phyloP scores from a whole-genome alignment of 306 rosid species.

The Gleditsia sinensis region DNA sequence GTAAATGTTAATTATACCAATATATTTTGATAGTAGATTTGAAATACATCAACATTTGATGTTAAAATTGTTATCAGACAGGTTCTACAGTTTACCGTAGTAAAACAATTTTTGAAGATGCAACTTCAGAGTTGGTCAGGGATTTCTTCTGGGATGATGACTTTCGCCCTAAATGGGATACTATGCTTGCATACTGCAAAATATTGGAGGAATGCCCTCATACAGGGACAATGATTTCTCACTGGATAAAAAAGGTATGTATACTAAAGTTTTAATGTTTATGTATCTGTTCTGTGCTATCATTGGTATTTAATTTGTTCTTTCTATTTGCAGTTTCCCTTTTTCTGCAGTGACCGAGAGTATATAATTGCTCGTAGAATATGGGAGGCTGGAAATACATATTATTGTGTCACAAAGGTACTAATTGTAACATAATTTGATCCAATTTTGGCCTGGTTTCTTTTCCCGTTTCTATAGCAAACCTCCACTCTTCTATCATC shows the following conservation, averaged over 20 bases:
- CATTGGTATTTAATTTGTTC: constrained; percentile 29
- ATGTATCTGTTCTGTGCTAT: not conserved
- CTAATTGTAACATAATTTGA: constrained; percentile 12
- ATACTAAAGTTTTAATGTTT: constrained; percentile 21
- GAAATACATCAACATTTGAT: not conserved
- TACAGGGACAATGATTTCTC: constrained; percentile 74
- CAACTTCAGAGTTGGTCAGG: constrained; percentile 90
- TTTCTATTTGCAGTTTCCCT: constrained; percentile 75
- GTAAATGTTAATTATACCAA: no score
- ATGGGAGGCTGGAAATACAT: constrained; percentile 90
- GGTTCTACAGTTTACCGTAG: constrained; percentile 85
- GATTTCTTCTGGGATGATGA: constrained; percentile 99
- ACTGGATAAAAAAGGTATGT: constrained; percentile 96
- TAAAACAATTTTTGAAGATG: constrained; percentile 92
- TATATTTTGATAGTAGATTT: not conserved
- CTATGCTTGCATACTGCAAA: constrained; percentile 76
- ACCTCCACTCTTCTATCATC: not conserved
- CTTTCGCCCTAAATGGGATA: constrained; percentile 94
- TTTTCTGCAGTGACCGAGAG: constrained; percentile 98
- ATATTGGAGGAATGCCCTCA: constrained; percentile 81
- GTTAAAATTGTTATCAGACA: constrained; percentile 41
- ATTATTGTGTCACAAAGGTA: constrained; percentile 97
- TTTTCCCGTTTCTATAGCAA: constrained; percentile 9
- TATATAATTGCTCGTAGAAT: constrained; percentile 93
- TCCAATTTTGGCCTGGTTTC: constrained; percentile 18